A percentile compares a stretch with the other conserved stretches of the same genome.
Evolutionary conservation across 192 early-diverging fungal genomes (phyloP).

Genomic region (Pilaira anomala): DNA sequence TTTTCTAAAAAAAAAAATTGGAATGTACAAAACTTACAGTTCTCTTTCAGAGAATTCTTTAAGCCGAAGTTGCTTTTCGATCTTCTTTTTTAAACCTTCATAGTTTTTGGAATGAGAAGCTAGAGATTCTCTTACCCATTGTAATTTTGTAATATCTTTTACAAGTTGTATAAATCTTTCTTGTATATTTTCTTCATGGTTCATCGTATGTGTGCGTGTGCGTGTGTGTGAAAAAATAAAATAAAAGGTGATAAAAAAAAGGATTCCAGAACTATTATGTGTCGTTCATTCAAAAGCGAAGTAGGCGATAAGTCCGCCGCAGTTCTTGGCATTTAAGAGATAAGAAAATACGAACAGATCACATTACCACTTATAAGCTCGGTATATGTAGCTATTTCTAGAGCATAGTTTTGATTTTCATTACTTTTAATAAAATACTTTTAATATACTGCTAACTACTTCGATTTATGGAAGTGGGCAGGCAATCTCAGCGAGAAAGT

Average conservation of each 20-base stretch:
- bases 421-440: too few relatives aligned
- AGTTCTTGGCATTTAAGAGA: too few relatives aligned
- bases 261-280: background rate
- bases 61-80: slow-evolving; percentile 19
- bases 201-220: background rate
- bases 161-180: slow-evolving; percentile 20
- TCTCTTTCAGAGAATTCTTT: slow-evolving; percentile 21
- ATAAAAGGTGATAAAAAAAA: background rate
- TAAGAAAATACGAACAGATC: too few relatives aligned
- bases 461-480: too few relatives aligned
- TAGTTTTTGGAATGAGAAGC: slow-evolving; percentile 30
- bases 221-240: background rate
- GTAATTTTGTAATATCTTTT: slow-evolving; percentile 23
- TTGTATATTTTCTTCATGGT: background rate
- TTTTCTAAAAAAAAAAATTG: background rate
- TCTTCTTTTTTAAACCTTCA: slow-evolving; percentile 24
- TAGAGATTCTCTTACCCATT: slow-evolving; percentile 36
- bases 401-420: too few relatives aligned
- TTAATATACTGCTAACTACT: too few relatives aligned
- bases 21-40: background rate
- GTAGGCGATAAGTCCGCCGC: too few relatives aligned
- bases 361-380: too few relatives aligned
- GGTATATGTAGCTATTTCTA: too few relatives aligned
- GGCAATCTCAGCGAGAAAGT: too few relatives aligned
- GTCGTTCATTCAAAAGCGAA: too few relatives aligned